A percentile compares a stretch with the other conserved stretches of the same genome.
phyloP scores from a whole-genome alignment of 2,329 filamentous ascomycete genomes.

The Lasiodiplodia gonubiensis region DNA sequence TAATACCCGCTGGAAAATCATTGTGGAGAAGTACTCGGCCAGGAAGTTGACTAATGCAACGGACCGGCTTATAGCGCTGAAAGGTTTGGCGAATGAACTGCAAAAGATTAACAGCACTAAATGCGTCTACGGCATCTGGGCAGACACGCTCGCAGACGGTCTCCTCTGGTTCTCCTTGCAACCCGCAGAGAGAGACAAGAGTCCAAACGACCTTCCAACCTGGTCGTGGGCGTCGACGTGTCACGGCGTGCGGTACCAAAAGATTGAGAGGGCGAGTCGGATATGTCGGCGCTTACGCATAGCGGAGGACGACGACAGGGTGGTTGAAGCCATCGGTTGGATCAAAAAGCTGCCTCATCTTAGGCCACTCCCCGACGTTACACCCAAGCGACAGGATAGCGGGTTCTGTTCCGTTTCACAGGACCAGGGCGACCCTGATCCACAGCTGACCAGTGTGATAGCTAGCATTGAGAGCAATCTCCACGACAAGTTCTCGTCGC shows the following conservation, averaged over 20 bases:
- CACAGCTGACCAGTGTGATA: constrained; percentile 1
- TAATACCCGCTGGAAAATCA: constrained; percentile 35
- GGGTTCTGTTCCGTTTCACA: constrained; percentile 3
- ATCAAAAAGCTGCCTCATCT: constrained; percentile 12
- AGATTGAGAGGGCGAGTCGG: constrained; percentile 34
- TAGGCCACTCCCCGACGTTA: constrained; percentile 6
- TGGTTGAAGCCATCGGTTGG: constrained; percentile 6
- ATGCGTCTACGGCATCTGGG: constrained; percentile 34
- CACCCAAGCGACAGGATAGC: constrained; percentile 14
- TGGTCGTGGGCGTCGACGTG: constrained; percentile 36
- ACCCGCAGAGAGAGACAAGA: constrained; percentile 30
- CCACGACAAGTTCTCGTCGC: constrained; percentile 6
- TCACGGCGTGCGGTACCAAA: constrained; percentile 34
- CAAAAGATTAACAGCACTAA: constrained; percentile 30
- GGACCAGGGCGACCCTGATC: constrained; percentile 2
- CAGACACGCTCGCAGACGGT: constrained; percentile 34
- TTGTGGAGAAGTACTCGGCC: constrained; percentile 36
- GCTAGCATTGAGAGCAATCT: constrained; percentile 3
- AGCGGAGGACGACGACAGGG: constrained; percentile 12
- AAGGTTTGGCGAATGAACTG: constrained; percentile 30
- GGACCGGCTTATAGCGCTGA: constrained; percentile 35
- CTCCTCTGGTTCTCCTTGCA: constrained; percentile 34
- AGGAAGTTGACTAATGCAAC: constrained; percentile 31
- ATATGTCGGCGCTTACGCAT: constrained; percentile 31
- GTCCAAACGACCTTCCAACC: constrained; percentile 31